Conservation (phyloP, 2,329 filamentous ascomycete species). For the Elsinoe perseae region DNA sequence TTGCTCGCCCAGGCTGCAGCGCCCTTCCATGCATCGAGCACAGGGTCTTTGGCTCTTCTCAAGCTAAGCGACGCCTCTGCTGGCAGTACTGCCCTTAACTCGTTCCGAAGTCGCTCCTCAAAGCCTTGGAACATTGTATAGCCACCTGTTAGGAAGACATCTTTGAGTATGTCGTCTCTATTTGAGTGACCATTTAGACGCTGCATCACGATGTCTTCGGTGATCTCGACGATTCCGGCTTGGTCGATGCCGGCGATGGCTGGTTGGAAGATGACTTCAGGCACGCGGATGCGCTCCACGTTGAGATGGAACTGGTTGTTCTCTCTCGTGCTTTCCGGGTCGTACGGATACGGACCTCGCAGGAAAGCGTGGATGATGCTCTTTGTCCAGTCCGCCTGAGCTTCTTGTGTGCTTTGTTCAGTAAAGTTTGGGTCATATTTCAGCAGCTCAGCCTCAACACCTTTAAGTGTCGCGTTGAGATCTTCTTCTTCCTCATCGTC, state of each 20-base stretch:
- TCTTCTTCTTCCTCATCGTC: constrained; percentile 94
- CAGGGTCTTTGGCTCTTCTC: constrained; percentile 63
- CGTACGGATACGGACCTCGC: constrained; percentile 78
- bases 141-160: constrained; percentile 92
- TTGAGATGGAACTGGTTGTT: constrained; percentile 89
- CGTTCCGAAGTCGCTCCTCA: constrained; percentile 68
- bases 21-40: constrained; percentile 88
- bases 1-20: constrained; percentile 74
- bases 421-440: constrained; percentile 81
- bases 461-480: constrained; percentile 62
- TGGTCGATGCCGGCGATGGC: constrained; percentile 89
- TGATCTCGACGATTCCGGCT: constrained; percentile 86
- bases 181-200: constrained; percentile 54
- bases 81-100: constrained; percentile 65
- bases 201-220: constrained; percentile 79
- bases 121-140: constrained; percentile 81
- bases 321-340: constrained; percentile 70
- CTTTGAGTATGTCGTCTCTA: constrained; percentile 64
- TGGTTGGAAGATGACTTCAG: constrained; percentile 88
- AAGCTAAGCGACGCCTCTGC: constrained; percentile 60
- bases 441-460: constrained; percentile 75
- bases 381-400: constrained; percentile 92
- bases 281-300: constrained; percentile 88
- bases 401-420: constrained; percentile 84
- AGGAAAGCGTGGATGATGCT: constrained; percentile 83